Evolutionary conservation across 805 yeast genomes (phyloP).

Genomic region (Candida khao-thaluensis): DNA sequence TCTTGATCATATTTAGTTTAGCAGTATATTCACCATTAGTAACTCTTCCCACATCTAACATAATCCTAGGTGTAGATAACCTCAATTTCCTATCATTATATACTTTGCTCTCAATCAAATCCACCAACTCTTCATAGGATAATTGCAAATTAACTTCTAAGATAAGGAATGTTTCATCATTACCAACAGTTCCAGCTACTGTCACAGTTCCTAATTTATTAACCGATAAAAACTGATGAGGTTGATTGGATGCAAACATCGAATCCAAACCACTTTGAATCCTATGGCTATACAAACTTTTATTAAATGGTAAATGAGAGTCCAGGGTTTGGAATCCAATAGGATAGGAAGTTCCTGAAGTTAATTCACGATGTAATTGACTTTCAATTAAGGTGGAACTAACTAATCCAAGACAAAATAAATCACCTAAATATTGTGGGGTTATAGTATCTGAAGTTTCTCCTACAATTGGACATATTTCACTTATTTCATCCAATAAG

Average conservation of each 20-base stretch:
- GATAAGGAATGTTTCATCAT: conserved; percentile 48
- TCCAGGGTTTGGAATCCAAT: conserved; percentile 43
- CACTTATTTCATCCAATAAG: conserved; percentile 39
- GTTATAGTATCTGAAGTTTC: conserved; percentile 48
- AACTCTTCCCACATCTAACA: conserved; percentile 31
- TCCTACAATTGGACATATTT: conserved; percentile 45
- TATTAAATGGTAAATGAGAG: conserved; percentile 18
- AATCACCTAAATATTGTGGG: conserved; percentile 51
- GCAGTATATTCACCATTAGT: conserved; percentile 16
- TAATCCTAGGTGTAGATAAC: conserved; percentile 19
- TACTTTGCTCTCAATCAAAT: conserved; percentile 13
- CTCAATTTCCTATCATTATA: conserved; percentile 18
- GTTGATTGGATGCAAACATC: conserved; percentile 40
- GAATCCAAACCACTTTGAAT: conserved; percentile 45
- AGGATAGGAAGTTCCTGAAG: conserved; percentile 51
- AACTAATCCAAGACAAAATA: conserved; percentile 44
- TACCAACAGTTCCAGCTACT: conserved; percentile 50
- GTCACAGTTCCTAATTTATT: conserved; percentile 50
- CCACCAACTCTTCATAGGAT: conserved; percentile 16
- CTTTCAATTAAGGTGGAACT: conserved; percentile 46
- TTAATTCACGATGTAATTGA: conserved; percentile 50
- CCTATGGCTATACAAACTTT: conserved; percentile 28
- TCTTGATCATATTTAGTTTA: conserved; percentile 14
- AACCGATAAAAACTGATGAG: conserved; percentile 49
- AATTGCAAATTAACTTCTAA: conserved; percentile 24